Evolutionary conservation across 2,329 filamentous ascomycete genomes (phyloP).

Genomic region (Talaromyces sp.): DNA sequence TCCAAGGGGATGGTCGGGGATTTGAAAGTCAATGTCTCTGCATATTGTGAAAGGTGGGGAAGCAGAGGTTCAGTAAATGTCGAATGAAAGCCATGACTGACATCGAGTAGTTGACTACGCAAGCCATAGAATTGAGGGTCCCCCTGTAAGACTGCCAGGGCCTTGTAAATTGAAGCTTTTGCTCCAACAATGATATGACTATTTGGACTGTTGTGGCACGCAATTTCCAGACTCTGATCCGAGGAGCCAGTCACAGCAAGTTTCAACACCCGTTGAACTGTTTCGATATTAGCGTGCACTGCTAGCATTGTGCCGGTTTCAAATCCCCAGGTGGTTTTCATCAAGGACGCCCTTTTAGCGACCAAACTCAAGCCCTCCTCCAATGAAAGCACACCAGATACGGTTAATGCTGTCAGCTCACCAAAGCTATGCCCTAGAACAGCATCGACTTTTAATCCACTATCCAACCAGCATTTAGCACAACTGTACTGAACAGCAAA

Average conservation of each 20-base stretch:
- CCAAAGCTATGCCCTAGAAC: constrained; percentile 38
- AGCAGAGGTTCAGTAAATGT: constrained; percentile 35
- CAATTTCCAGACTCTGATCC: constrained; percentile 27
- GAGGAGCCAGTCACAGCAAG: not conserved
- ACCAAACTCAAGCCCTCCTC: constrained; percentile 27
- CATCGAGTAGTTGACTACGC: constrained; percentile 36
- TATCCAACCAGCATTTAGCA: constrained; percentile 35
- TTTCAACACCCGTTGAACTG: constrained; percentile 16
- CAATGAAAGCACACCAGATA: constrained; percentile 26
- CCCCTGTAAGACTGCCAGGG: not conserved
- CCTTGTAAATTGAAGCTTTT: constrained; percentile 13
- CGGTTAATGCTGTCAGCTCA: constrained; percentile 31
- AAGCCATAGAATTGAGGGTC: constrained; percentile 10
- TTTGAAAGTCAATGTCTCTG: constrained; percentile 25
- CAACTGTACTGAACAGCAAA: constrained; percentile 37
- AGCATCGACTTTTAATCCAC: constrained; percentile 27
- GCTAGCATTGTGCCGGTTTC: constrained; percentile 32
- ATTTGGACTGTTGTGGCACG: constrained; percentile 45
- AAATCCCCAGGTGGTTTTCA: constrained; percentile 26
- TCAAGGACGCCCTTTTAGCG: constrained; percentile 24
- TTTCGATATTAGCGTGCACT: constrained; percentile 25
- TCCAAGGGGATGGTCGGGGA: constrained; percentile 14
- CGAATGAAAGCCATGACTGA: constrained; percentile 48
- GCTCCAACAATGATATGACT: constrained; percentile 42
- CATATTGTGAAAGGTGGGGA: constrained; percentile 21